Percentiles rank a stretch among this genome's conserved stretches.
Evolutionary conservation across 2,329 filamentous ascomycete species (phyloP).

Genomic region (Calonectria pseudoturangicola): DNA sequence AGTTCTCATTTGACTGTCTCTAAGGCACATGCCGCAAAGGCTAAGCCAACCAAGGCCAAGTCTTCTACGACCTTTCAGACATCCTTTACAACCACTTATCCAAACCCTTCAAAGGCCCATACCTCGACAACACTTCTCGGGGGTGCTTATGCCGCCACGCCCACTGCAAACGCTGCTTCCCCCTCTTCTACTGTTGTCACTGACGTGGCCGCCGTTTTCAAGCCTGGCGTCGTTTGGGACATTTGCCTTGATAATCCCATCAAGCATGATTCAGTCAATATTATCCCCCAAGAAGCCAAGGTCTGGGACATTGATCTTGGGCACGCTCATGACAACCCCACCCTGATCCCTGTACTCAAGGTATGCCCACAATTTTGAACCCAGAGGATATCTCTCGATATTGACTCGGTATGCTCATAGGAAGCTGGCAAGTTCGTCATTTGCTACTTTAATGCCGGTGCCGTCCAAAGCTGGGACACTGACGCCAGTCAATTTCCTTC

Average conservation of each 20-base stretch:
- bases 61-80: background rate
- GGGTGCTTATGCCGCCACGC: background rate
- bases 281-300: conserved; percentile 53
- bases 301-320: conserved; percentile 59
- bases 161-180: background rate
- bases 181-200: no score
- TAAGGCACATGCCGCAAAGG: background rate
- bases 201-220: conserved; percentile 37
- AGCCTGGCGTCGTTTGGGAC: conserved; percentile 57
- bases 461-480: conserved; percentile 55
- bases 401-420: conserved; percentile 33
- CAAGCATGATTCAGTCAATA: conserved; percentile 49
- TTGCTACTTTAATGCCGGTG: conserved; percentile 60
- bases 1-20: background rate
- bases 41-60: conserved; percentile 5
- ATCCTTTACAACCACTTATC: background rate
- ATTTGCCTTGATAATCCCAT: conserved; percentile 58
- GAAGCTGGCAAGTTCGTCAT: conserved; percentile 56
- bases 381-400: background rate
- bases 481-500: conserved; percentile 53
- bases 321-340: conserved; percentile 51
- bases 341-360: conserved; percentile 56
- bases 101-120: background rate
- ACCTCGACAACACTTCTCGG: background rate
- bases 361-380: conserved; percentile 37